Conservation (phyloP, 805 yeast genomes). For the Spathaspora gorwiae region DNA sequence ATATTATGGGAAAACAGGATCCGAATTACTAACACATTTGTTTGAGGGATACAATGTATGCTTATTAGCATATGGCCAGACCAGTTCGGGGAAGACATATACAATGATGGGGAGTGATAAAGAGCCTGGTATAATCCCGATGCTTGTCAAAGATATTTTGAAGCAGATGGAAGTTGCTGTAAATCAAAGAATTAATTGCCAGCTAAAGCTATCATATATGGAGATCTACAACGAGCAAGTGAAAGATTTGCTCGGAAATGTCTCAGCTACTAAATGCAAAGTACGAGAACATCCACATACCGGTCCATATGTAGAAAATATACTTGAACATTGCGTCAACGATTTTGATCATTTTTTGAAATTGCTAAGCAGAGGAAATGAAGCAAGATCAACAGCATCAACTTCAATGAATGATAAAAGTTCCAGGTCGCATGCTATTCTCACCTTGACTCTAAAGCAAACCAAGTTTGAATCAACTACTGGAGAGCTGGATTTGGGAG, state of each 20-base stretch:
- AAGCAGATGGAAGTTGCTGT: constrained; percentile 34
- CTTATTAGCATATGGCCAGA: constrained; percentile 40
- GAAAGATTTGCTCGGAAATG: constrained; percentile 48
- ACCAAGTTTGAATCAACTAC: constrained; percentile 35
- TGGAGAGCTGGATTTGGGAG: constrained; percentile 24
- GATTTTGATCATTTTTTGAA: constrained; percentile 45
- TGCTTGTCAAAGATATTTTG: constrained; percentile 51
- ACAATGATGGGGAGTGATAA: constrained; percentile 39
- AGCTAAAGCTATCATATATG: constrained; percentile 52
- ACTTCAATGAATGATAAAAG: constrained; percentile 71
- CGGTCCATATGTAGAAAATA: constrained; percentile 71
- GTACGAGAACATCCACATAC: constrained; percentile 63
- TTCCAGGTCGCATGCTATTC: constrained; percentile 78
- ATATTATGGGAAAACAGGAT: constrained; percentile 54
- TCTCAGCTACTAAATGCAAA: constrained; percentile 27
- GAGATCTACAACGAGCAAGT: constrained; percentile 80
- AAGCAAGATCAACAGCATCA: constrained; percentile 60
- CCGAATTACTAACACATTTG: constrained; percentile 49
- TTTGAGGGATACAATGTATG: constrained; percentile 42
- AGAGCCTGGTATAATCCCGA: constrained; percentile 35
- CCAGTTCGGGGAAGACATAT: constrained; percentile 39
- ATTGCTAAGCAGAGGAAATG: constrained; percentile 48
- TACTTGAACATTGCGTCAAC: constrained; percentile 49
- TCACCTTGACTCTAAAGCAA: constrained; percentile 59
- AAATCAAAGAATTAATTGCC: constrained; percentile 34